Evolutionary conservation across 768 basidiomycete species (phyloP), one percentile per base, ranked within the genome.

Genomic region (Gautieria morchelliformis): DNA sequence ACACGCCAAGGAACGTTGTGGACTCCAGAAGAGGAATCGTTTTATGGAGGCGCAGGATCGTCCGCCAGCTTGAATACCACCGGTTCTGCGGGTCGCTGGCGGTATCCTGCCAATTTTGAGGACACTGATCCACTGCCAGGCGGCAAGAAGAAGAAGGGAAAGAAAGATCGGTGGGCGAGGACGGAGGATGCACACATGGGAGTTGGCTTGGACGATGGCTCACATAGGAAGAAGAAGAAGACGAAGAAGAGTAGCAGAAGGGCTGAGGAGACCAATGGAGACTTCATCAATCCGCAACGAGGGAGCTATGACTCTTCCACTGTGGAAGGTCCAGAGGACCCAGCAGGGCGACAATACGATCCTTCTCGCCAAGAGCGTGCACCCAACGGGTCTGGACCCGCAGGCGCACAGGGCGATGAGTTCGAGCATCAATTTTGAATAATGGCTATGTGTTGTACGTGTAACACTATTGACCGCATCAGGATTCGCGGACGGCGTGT

Each of bases 101-200:
- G 78, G 61, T 93, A 93, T 70, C 88, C 87, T 14, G 84, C 89
- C 61, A 89, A 91, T 67, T 89, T 92, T 64, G 82, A 84, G 49
- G 88, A 89, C 61, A 56, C 61, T 17, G 63, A 64, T 19, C 60
- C 73, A 6, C 49, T 64, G 20, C 65, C 70, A 20, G 64, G 72
- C 22, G 65, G 68, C 32, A 79, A 74, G 70, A 85, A 81, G 71
- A 83, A 85, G 71, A 84, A 84, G 63, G 80, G 80, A 52, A 92
- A 90, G 79, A 91, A 92, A 69, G 90, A 93, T 64, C 75, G 90
- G 58, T 92, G 86, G 85, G 89, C 84, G 59, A 76, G 86, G 69
- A 91, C 89, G 33, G 88, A 90, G 69, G 90, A 93, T 67, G 90
- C 89, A 52, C 64, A 1, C 74, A 73, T 50, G 42, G 56, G 56